phyloP scores from a whole-genome alignment of 805 yeast genomes.

The Teunomyces atbi region DNA sequence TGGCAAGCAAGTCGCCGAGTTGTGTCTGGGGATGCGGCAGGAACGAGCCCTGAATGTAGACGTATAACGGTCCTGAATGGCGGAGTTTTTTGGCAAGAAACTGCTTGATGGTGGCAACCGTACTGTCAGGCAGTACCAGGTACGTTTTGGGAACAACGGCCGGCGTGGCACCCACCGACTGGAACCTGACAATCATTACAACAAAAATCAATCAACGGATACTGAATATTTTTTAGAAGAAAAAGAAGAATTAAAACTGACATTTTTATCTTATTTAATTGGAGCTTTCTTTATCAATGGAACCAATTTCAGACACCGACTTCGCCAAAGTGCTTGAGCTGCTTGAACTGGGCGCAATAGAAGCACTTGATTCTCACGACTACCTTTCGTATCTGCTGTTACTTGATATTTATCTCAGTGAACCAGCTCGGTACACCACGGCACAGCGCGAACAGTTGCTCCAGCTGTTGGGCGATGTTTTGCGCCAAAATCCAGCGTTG shows the following conservation, averaged over 20 bases:
- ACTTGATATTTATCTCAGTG: constrained; percentile 56
- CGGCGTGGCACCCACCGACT: constrained; percentile 59
- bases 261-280: too few relatives aligned
- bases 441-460: constrained; percentile 55
- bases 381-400: constrained; percentile 71
- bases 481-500: constrained; percentile 47
- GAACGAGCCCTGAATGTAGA: constrained; percentile 41
- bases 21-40: constrained; percentile 42
- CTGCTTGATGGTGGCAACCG: constrained; percentile 43
- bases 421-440: constrained; percentile 43
- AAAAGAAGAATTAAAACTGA: too few relatives aligned
- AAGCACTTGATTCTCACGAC: constrained; percentile 50
- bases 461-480: constrained; percentile 39
- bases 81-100: constrained; percentile 43
- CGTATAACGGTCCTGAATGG: constrained; percentile 16
- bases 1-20: constrained; percentile 28
- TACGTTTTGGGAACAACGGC: constrained; percentile 49
- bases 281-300: constrained; percentile 14
- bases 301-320: constrained; percentile 12
- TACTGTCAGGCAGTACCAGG: constrained; percentile 47
- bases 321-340: constrained; percentile 27
- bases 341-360: constrained; percentile 31
- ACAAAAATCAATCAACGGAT: too few relatives aligned
- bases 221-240: too few relatives aligned
- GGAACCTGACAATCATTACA: constrained; percentile 42